Base-by-base conservation (phyloP, 2,329 filamentous ascomycete genomes). In the Bretziella fagacearum region DNA sequence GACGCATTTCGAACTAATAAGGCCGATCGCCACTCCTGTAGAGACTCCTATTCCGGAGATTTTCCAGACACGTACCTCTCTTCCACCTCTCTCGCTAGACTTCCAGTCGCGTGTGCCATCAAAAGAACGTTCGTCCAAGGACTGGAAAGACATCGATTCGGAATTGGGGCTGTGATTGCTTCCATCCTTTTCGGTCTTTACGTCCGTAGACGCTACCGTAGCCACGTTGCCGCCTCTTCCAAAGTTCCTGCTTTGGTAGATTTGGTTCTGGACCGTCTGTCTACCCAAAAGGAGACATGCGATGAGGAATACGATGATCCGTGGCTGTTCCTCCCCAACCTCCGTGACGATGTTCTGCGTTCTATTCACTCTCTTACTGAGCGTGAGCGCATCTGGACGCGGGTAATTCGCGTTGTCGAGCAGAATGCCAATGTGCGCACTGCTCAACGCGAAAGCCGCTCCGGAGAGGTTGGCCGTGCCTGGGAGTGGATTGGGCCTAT, bases 391-490 rank as follows among this genome's bases (percentile, higher is more conserved):
- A 68, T 98, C 44, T 98, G 93, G 91, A 72, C 77, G 53, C 76
- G 77, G 43, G 91, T 98, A 17, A 74, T 77, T 54, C 74, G 70
- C 44, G 81, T 96, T 45, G 87, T 98, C 1, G 91, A 98, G 63
- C 79, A 79, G 61, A 98, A 98, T 60, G 82, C 84, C 51, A 98
- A 98, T 57, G 81, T 98, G 13, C 74, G 91, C 35, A 84, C 73
- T 0, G 68, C 72, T 63, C 63, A 87, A 71, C 65, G 86, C 67
- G 65, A 81, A 71, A 63, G 79, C 40, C 64, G 68, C 46, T 79
- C 70, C 54, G 77, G 77, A 27, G 77, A 81, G 56, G 70, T 81
- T 25, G 74, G 74, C 23, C 66, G 75, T 23, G 77, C 75, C 1
- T 81, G 77, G 77, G 77, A 81, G 57, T 81, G 77, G 77, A 79